Evolutionary conservation across 2,329 filamentous ascomycete genomes (phyloP).

Genomic region (Fusarium pininemorale): DNA sequence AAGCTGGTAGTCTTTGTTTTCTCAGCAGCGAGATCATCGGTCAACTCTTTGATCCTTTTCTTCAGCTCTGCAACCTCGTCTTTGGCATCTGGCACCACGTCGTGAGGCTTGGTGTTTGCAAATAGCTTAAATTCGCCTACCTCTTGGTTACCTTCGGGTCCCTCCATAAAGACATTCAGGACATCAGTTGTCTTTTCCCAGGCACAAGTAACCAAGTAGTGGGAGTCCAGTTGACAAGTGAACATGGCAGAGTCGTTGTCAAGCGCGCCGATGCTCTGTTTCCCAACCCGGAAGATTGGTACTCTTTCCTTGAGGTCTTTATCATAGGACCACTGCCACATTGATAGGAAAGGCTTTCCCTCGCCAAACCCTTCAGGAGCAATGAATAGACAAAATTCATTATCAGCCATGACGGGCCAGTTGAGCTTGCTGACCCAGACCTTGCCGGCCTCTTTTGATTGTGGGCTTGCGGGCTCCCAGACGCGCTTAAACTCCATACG

Average conservation of each 20-base stretch:
- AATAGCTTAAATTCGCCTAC: constrained; percentile 6
- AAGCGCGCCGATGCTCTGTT: neutral
- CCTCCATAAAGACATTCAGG: neutral
- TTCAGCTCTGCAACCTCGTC: neutral
- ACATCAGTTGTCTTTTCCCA: constrained; percentile 13
- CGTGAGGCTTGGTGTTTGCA: constrained; percentile 9
- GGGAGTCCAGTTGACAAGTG: constrained; percentile 4
- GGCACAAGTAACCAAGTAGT: constrained; percentile 17
- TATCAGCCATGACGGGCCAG: neutral
- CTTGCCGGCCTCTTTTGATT: neutral
- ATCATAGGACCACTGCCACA: constrained; percentile 25
- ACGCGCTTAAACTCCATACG: constrained; percentile 9
- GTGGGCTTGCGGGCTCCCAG: constrained; percentile 4
- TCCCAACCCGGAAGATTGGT: neutral
- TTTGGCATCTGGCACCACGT: neutral
- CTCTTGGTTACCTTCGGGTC: neutral
- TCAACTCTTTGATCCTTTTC: neutral
- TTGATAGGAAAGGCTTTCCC: constrained; percentile 17
- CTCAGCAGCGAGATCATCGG: neutral
- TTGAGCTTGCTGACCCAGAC: constrained; percentile 34
- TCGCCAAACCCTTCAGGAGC: constrained; percentile 26
- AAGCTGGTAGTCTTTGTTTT: neutral
- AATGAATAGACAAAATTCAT: constrained; percentile 26
- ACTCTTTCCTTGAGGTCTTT: neutral
- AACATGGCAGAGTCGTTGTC: neutral